Base-by-base conservation (phyloP, 2,329 filamentous ascomycete genomes). In the Kalmusia sp. region DNA sequence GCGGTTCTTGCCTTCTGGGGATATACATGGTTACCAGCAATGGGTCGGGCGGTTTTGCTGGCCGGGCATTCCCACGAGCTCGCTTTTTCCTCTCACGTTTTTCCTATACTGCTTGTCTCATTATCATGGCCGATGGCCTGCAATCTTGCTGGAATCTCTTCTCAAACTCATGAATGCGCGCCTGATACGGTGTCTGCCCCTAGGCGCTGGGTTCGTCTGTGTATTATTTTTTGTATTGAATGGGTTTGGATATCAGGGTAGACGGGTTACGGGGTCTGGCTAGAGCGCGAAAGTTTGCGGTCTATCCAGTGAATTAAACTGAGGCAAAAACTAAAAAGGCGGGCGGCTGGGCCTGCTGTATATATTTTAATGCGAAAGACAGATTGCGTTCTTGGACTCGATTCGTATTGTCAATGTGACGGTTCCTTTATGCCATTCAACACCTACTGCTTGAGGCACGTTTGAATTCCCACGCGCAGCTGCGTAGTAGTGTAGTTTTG, bases 151-250 rank as follows among this genome's bases (percentile, higher is more conserved):
- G 31, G 24, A 46, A 46, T 46, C 43, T 46, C 43, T 46, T 46
- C 43, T 46, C 43, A 46, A 37, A 46, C 43, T 46, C 33, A 34
- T 45, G 41, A 45, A 45, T 45, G 41, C 41, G 28, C 41, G 41
- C 28, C 41, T 45, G 11, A 24, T 12, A 45, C 41, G 41, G 41
- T 45, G 41, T n/a, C 41, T 45, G 3, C 39, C 48, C 19, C 31
- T 50, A 57, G 60, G 60, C 60, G 60, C 60, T 63, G 60, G 60
- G 60, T 63, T 45, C 58, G 58, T 61, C 58, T 63, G 51, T 59
- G 60, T 63, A 63, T 59, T 63, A 59, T 63, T 54, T 41, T 22
- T 38, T 57, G 52, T 59, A 55, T 52, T 52, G 46, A 7, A 14
- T 41, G 37, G 21, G 44, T 15, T 45, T 41, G 45, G 49, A 50